Evolutionary conservation across 768 basidiomycete species (phyloP), one percentile per base, ranked within the genome.

Genomic region (Podaxis mareebaensis): DNA sequence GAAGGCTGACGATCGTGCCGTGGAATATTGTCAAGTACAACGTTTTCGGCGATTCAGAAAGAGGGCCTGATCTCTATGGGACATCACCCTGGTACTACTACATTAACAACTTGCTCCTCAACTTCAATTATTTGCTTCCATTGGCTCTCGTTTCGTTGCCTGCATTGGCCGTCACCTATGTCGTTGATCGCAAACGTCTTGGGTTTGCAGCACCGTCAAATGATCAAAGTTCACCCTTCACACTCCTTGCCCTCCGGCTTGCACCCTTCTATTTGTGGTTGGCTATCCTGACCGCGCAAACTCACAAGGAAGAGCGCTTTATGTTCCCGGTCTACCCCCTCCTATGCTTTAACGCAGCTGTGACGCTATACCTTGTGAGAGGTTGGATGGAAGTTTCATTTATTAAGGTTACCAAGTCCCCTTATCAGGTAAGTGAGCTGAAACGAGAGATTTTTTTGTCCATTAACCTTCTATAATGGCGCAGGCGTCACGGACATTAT

Each of bases 271-370:
- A 99, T 76, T 67, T 98, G n/a, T 99, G 97, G 96, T 69, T 89
- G 52, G 83, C 75, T 1, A 89, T 97, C 65, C 77, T 99, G 67
- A 87, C 86, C 3, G 67, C 80, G 2, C 96, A 99, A 76, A 78
- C 90, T 1, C 97, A 99, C 76, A 99, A 99, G 77, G 97, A 99
- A 75, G 97, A 99, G 72, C 83, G 97, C n/a, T 99, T 99, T 78
- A 91, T 98, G 88, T 99, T 89, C 75, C 96, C 97, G 0, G 90
- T 86, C 2, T 99, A 96, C 73, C 92, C 94, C 1, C 74, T 99
- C 36, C 75, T 99, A 53, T 94, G 93, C 71, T 94, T 99, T 77
- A 98, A 98, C 71, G 96, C 95, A 0, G 93, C 94, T 3, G 88
- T 95, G n/a, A 82, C 89, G 12, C 66, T 96, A 11, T 98, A 92